Evolutionary conservation across 768 basidiomycete species (phyloP), one percentile per base, ranked within the genome.

Genomic region (Candolleomyces efflorescens): DNA sequence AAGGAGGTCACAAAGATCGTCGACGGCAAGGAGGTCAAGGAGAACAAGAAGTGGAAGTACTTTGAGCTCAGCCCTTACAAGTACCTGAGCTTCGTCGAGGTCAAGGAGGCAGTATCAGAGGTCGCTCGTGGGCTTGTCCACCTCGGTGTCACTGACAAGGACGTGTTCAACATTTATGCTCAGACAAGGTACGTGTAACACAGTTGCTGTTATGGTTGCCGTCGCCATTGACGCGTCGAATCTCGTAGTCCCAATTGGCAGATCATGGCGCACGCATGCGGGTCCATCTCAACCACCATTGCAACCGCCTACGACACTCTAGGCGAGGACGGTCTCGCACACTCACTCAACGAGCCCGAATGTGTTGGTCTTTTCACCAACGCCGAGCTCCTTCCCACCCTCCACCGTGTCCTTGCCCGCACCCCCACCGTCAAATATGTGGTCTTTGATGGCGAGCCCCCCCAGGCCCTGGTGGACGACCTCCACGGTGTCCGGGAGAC

Each of bases 301-400:
- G 94, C 93, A 1, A 98, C 97, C 2, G 94, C 95, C 0, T 98
- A 99, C 72, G 96, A 97, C 67, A 96, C 93, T 2, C 87, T 98
- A 22, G 96, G 97, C 54, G 88, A 90, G 67, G 76, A 82, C 0
- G 94, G 96, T 52, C 84, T 99, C 18, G 75, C 86, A 0, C 94
- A 98, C 71, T 94, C 96, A 0, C 83, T 98, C 59, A 90, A 92
- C 69, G 80, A 80, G 59, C 92, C 95, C 3, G 77, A 87, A 47
- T 94, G 90, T 62, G 79, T 84, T 23, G 89, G 85, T 59, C 78
- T 98, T 67, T 97, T 92, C 75, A 96, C 94, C 63, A 96, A 99
- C 65, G 89, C 90, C 37, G 90, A 94, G 32, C 85, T 99, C 20
- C 85, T 99, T 48, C 82, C 83, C 11, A 91, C 85, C 18, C 76